These are phyloP conservation scores for Penicillium atrosanguineum DNA, from an alignment of 495 filamentous ascomycete genomes.

Conservation along the genomic window DNA sequence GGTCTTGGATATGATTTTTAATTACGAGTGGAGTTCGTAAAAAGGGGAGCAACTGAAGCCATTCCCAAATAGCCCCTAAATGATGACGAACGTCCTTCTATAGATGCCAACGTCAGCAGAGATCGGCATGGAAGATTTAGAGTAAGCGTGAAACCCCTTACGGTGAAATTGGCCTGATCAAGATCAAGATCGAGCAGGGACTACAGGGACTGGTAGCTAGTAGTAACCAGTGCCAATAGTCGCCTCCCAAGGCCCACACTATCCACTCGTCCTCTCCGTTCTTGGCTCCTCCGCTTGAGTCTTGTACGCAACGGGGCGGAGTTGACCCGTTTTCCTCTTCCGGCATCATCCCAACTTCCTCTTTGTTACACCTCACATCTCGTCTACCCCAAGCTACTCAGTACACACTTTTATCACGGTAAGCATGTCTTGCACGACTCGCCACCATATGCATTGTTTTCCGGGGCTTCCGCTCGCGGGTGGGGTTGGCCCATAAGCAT, in stretches of 20 bases:
- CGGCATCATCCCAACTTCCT: constrained; percentile 17
- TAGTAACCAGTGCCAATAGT: background rate
- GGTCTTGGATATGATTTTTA: background rate
- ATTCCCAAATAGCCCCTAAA: background rate
- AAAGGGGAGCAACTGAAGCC: background rate
- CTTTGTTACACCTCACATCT: background rate
- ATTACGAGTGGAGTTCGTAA: background rate
- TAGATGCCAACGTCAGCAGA: background rate
- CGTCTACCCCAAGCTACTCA: background rate
- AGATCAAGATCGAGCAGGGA: too few species aligned
- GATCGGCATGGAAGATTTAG: background rate
- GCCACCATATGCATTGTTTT: background rate
- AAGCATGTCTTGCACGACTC: background rate
- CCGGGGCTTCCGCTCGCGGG: constrained; percentile 10
- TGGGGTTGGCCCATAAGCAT: constrained; percentile 5
- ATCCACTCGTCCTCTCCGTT: constrained; percentile 16
- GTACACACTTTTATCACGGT: constrained; percentile 3
- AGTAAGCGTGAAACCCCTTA: background rate
- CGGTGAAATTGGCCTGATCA: too few species aligned
- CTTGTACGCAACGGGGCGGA: constrained; percentile 21
- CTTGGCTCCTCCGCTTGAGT: constrained; percentile 23
- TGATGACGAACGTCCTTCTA: background rate
- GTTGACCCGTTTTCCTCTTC: constrained; percentile 19
- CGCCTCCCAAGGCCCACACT: constrained; percentile 12
- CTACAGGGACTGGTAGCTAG: too few species aligned